Evolutionary conservation across 139 green algal species (phyloP).

Genomic region (Coelastrella sp.): DNA sequence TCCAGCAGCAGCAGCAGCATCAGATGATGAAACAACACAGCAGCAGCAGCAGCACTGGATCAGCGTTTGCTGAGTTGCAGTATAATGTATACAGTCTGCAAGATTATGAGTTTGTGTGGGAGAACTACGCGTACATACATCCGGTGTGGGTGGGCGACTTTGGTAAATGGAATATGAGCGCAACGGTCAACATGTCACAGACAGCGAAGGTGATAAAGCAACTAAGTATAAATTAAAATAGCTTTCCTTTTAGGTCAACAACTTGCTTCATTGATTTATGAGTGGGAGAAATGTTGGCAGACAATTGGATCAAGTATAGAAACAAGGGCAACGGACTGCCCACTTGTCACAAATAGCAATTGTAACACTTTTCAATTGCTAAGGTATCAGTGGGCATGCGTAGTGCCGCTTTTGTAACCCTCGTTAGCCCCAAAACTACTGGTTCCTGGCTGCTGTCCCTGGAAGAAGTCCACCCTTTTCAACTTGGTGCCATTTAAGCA

Average conservation of each 20-base stretch:
- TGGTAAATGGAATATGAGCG: slow-evolving; percentile 64
- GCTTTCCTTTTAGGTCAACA: too few species aligned
- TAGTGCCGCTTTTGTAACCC: too few species aligned
- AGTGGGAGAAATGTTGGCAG: too few species aligned
- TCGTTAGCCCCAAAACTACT: too few species aligned
- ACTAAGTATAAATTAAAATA: too few species aligned
- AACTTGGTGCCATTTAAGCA: too few species aligned
- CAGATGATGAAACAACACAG: neutral
- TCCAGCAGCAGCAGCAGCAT: slow-evolving; percentile 13
- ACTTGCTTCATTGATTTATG: too few species aligned
- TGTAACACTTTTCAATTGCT: neutral
- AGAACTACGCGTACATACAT: slow-evolving; percentile 54
- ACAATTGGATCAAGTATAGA: too few species aligned
- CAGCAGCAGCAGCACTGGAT: neutral
- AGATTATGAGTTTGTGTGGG: slow-evolving; percentile 58
- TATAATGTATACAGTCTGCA: slow-evolving; percentile 70
- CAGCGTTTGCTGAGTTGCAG: slow-evolving; percentile 52
- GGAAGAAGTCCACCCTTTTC: too few species aligned
- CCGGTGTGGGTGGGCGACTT: slow-evolving; percentile 63
- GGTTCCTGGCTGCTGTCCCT: too few species aligned
- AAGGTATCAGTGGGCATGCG: too few species aligned
- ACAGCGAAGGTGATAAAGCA: neutral
- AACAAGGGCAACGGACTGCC: neutral
- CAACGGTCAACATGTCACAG: slow-evolving; percentile 18
- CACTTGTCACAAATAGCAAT: slow-evolving; percentile 27